These are phyloP conservation scores for Pholiota adiposa DNA, from an alignment of 1,284 basidiomycete species.

Conservation along the genomic window DNA sequence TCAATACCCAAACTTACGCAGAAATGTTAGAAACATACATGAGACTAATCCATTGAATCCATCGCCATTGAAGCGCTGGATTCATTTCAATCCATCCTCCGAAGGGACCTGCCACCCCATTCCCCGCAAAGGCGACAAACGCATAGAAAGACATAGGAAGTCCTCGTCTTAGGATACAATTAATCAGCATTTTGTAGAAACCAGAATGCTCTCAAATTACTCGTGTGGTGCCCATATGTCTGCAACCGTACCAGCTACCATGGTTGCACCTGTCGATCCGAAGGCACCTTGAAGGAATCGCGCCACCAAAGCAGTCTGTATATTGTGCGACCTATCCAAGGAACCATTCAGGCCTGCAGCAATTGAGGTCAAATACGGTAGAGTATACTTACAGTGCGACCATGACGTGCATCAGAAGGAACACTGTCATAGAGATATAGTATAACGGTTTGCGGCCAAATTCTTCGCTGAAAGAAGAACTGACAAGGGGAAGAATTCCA, in stretches of 20 bases:
- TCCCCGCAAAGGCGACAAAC: conserved; percentile 56
- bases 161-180: conserved; percentile 52
- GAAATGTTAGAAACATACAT: conserved; percentile 48
- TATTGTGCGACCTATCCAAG: conserved; percentile 60
- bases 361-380: neutral
- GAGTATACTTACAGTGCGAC: conserved; percentile 56
- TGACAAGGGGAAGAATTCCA: too few relatives aligned
- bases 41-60: conserved; percentile 79
- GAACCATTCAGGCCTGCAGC: neutral
- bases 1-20: too few relatives aligned
- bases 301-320: conserved; percentile 65
- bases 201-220: conserved; percentile 37
- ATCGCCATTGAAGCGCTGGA: conserved; percentile 65
- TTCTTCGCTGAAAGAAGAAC: conserved; percentile 36
- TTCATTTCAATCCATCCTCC: conserved; percentile 70
- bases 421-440: conserved; percentile 55
- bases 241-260: conserved; percentile 77
- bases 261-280: conserved; percentile 65
- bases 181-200: neutral
- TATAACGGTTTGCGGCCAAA: conserved; percentile 74
- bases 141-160: conserved; percentile 71
- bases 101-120: conserved; percentile 64
- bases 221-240: conserved; percentile 67
- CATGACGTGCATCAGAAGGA: conserved; percentile 56
- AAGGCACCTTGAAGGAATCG: conserved; percentile 71